phyloP scores from a whole-genome alignment of 495 filamentous ascomycete species.

The Cercophora scortea region DNA sequence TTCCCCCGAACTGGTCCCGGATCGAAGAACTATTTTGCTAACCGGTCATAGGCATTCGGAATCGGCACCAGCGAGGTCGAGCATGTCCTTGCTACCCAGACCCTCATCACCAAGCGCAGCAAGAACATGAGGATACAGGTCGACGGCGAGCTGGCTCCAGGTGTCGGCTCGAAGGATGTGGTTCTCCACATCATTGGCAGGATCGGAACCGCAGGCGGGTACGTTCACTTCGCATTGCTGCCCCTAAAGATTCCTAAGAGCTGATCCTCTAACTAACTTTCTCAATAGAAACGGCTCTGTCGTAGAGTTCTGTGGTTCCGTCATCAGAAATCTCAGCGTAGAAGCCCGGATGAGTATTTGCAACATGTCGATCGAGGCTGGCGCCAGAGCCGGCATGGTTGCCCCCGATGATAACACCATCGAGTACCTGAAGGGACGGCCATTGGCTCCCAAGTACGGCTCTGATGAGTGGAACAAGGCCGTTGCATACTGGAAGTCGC shows the following conservation, averaged over 20 bases:
- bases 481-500: constrained; percentile 76
- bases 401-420: constrained; percentile 92
- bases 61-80: constrained; percentile 98
- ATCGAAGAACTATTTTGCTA: too few species aligned
- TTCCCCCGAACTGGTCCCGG: too few species aligned
- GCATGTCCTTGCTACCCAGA: constrained; percentile 95
- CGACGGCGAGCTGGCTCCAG: constrained; percentile 80
- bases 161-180: constrained; percentile 94
- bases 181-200: constrained; percentile 89
- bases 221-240: too few species aligned
- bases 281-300: constrained; percentile 61
- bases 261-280: too few species aligned
- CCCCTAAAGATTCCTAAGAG: too few species aligned
- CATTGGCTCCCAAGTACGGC: constrained; percentile 76
- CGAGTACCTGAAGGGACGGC: constrained; percentile 85
- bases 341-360: constrained; percentile 98
- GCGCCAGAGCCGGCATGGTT: constrained; percentile 93
- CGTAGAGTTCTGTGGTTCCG: constrained; percentile 94
- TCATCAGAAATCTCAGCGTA: constrained; percentile 84
- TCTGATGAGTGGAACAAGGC: constrained; percentile 87
- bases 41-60: constrained; percentile 53
- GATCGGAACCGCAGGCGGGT: constrained; percentile 88
- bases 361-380: constrained; percentile 99
- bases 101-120: constrained; percentile 84
- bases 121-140: constrained; percentile 99